Conservation (phyloP, 306 rosid genomes). For the Fagus sylvatica region DNA sequence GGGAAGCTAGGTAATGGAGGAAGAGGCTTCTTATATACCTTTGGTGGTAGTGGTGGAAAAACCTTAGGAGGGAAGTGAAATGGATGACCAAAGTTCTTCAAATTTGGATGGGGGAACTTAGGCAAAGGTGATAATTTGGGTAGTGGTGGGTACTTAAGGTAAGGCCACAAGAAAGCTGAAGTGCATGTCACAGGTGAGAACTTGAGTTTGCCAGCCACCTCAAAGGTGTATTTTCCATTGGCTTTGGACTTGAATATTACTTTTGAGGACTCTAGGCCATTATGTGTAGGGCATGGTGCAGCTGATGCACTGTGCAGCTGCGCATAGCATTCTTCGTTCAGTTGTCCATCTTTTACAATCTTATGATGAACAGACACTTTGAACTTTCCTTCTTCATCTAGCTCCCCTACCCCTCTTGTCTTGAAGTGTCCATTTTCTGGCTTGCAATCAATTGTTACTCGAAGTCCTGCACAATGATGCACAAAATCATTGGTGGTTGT, state of each 20-base stretch:
- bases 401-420: slow-evolving; percentile 60
- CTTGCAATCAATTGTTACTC: slow-evolving; percentile 76
- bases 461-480: slow-evolving; percentile 49
- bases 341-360: too few relatives aligned
- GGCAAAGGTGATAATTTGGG: too few relatives aligned
- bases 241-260: too few relatives aligned
- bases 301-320: too few relatives aligned
- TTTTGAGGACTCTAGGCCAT: too few relatives aligned
- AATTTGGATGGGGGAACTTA: background rate
- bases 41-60: slow-evolving; percentile 43
- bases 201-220: too few relatives aligned
- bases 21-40: slow-evolving; percentile 7
- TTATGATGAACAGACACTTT: slow-evolving; percentile 59
- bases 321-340: too few relatives aligned
- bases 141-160: too few relatives aligned
- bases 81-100: slow-evolving; percentile 20
- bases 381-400: slow-evolving; percentile 70
- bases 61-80: slow-evolving; percentile 44
- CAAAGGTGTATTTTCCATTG: too few relatives aligned
- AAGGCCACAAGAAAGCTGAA: too few relatives aligned
- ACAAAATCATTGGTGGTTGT: slow-evolving; percentile 8
- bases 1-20: slow-evolving; percentile 5
- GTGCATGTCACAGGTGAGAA: too few relatives aligned
- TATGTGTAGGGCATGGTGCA: too few relatives aligned
- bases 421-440: slow-evolving; percentile 50